Base-by-base conservation (phyloP, 129 eudicot species). In the Kitagawia praeruptora region DNA sequence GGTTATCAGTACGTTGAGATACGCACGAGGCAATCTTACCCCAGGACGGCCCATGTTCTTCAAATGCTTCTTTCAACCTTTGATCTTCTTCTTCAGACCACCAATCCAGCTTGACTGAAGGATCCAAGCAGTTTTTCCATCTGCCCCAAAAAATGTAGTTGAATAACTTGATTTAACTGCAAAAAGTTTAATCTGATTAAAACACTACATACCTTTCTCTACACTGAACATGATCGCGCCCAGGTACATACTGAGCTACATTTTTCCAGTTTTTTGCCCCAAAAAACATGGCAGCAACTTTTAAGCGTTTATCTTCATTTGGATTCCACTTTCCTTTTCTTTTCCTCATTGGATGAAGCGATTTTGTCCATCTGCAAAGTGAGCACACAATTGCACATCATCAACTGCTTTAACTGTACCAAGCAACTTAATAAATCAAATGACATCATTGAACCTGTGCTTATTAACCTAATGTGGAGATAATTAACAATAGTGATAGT, bases 71-170 rank as follows among this genome's bases (percentile, higher is more conserved):
- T 82, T 84, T 80, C 84, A 94, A 76, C 84, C 83, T 87, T 46
- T 75, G 64, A 86, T 94, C 98, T 83, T 94, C 98, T 54, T 91
- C 98, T 79, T 79, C 83, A 6, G 98, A 88, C 98, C 98, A 94
- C 81, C 82, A 76, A 31, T 85, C 85, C 85, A 64, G 47, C 45
- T 87, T 94, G 63, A 94, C 74, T 74, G 92, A 83, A 71, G 98
- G 97, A 86, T 94, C 92, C 66, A 91, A 85, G 81, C 90, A 84
- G 76, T 94, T 94, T 78, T 87, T 89, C 98, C 98, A 94, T 85
- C 98, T 93, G 90, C 49, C 83, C 73, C 39, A 9, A 61, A 77
- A 80, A n/a, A 0, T 23, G 39, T 4, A 63, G 27, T 80, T 81
- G 45, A 28, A 6, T 70, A 27, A 80, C 51, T 46, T 53, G 8